These are phyloP conservation scores for Colletotrichum theobromicola DNA, from an alignment of 2,329 filamentous ascomycete genomes.

Conservation along the genomic window DNA sequence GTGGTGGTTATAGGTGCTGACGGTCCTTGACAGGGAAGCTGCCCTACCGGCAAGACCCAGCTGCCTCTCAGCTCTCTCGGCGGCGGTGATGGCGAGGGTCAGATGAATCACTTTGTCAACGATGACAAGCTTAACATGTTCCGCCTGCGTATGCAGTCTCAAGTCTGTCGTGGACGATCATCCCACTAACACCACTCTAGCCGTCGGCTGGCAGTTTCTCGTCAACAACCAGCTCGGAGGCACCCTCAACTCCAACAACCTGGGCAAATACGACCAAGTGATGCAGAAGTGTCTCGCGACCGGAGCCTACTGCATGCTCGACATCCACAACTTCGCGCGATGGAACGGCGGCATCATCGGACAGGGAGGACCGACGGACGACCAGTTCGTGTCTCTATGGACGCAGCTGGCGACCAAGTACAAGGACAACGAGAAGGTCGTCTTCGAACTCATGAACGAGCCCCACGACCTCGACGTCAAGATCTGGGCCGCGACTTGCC, in stretches of 20 bases:
- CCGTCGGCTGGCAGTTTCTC: constrained; percentile 63
- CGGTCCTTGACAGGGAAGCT: constrained; percentile 37
- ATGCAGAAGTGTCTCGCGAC: constrained; percentile 61
- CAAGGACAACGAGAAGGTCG: constrained; percentile 54
- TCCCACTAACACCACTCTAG: constrained; percentile 37
- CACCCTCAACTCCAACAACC: constrained; percentile 51
- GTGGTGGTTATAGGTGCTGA: background rate
- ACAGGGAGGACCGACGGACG: constrained; percentile 67
- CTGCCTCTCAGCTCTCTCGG: constrained; percentile 37
- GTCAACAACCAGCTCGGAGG: constrained; percentile 56
- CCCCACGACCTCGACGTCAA: constrained; percentile 64
- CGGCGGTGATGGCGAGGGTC: constrained; percentile 45
- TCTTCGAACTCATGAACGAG: constrained; percentile 75
- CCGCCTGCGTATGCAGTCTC: constrained; percentile 35
- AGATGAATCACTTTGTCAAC: constrained; percentile 63
- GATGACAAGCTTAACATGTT: constrained; percentile 61
- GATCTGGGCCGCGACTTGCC: constrained; percentile 64
- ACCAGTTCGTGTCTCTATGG: constrained; percentile 65
- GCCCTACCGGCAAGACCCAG: constrained; percentile 38
- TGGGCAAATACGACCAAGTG: constrained; percentile 58
- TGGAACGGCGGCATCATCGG: constrained; percentile 69
- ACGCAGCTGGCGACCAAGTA: constrained; percentile 63
- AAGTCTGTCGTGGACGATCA: too few relatives aligned
- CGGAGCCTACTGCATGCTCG: constrained; percentile 64
- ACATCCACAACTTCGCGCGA: constrained; percentile 64